A percentile compares a stretch with the other conserved stretches of the same genome.
These are phyloP conservation scores for Rhizoclosmatium sp. DNA, from an alignment of 192 early-diverging fungal genomes.

Conservation along the genomic window DNA sequence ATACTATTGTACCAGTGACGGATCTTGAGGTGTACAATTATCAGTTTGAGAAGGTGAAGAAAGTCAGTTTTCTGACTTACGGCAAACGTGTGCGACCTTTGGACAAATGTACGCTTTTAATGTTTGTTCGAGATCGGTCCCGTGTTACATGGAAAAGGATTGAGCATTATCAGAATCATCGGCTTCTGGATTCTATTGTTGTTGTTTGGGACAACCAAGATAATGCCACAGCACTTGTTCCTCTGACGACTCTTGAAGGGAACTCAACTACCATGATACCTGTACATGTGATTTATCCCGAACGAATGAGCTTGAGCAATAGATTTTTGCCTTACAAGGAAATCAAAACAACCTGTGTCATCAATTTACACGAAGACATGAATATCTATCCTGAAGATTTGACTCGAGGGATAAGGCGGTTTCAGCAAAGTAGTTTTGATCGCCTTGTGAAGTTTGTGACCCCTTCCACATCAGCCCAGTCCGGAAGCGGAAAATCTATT, in stretches of 20 bases:
- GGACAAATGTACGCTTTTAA: constrained; percentile 42
- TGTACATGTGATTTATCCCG: constrained; percentile 15
- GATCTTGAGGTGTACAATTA: constrained; percentile 8
- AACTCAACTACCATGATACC: constrained; percentile 21
- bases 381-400: constrained; percentile 33
- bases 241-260: background rate
- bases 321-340: constrained; percentile 33
- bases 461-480: no score
- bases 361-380: constrained; percentile 41
- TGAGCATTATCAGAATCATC: constrained; percentile 37
- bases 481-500: background rate
- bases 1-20: background rate
- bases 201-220: constrained; percentile 44
- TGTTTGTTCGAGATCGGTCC: constrained; percentile 35
- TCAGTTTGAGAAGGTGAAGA: background rate
- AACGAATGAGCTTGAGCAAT: constrained; percentile 21
- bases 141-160: constrained; percentile 9
- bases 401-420: constrained; percentile 25
- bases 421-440: constrained; percentile 24
- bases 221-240: constrained; percentile 19
- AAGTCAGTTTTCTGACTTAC: background rate
- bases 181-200: constrained; percentile 33
- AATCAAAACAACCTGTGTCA: constrained; percentile 36
- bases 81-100: background rate
- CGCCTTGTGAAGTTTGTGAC: constrained; percentile 2